These are phyloP conservation scores for Primulina eburnea DNA, from an alignment of 257 asterid species.

Conservation along the genomic window DNA sequence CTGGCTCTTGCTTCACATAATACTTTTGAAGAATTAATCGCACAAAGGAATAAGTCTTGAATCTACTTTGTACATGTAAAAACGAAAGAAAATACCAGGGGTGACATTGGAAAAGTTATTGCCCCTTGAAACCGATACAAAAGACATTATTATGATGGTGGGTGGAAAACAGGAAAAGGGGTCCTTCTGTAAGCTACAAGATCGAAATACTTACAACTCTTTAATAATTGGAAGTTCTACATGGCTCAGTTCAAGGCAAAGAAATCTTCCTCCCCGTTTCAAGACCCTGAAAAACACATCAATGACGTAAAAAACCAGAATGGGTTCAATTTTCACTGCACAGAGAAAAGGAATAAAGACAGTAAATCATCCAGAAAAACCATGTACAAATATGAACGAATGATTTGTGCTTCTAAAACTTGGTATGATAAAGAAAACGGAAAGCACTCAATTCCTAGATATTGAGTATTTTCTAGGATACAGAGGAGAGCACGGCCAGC, in stretches of 20 bases:
- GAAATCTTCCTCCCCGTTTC: slow-evolving; percentile 91
- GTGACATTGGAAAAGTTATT: not conserved
- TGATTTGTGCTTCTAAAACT: not conserved
- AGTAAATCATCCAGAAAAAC: not conserved
- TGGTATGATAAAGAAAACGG: slow-evolving; percentile 5
- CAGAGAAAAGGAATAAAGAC: not conserved
- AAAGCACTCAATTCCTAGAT: not conserved
- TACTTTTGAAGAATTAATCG: too few species aligned
- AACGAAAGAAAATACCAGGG: not conserved
- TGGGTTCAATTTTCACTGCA: not conserved
- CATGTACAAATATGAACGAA: not conserved
- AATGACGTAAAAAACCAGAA: slow-evolving; percentile 15
- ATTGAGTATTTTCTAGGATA: not conserved
- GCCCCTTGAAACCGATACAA: not conserved
- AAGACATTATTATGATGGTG: not conserved
- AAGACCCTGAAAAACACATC: slow-evolving; percentile 63
- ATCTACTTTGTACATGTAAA: not conserved
- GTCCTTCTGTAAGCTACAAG: not conserved
- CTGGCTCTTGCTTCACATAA: slow-evolving; percentile 8
- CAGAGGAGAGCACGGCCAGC: not conserved
- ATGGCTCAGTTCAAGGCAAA: slow-evolving; percentile 94
- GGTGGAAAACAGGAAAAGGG: slow-evolving; percentile 1
- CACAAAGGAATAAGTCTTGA: not conserved
- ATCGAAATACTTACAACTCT: slow-evolving; percentile 59
- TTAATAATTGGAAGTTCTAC: slow-evolving; percentile 73